Evolutionary conservation across 768 basidiomycete genomes (phyloP), one percentile per base, ranked within the genome.

Genomic region (Mycena maculata): DNA sequence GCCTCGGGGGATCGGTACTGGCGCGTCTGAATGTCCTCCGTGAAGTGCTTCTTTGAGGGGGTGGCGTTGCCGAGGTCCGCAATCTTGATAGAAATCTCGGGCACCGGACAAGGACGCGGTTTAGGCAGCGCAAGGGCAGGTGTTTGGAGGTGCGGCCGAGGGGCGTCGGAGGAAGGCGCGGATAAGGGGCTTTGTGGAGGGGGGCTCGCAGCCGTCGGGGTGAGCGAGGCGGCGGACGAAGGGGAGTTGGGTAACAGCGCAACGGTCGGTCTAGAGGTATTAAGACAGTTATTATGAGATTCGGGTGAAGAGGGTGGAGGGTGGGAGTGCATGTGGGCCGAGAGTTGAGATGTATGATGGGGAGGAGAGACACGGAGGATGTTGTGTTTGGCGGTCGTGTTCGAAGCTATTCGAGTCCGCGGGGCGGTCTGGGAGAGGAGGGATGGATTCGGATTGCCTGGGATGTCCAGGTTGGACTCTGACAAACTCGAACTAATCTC

Each of bases 1-100:
- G 94, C 95, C 78, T 98, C 95, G n/a, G 95, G 95, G 28, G 93
- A 88, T 67, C 95, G 91, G 77, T 98, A 98, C 76, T 97, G 95
- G 45, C 95, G 88, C n/a, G 95, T 98, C 80, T 97, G 96, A 70
- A 96, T 97, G 75, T 96, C 95, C 74, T 96, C 95, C 11, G 95
- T 97, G 76, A 88, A 98, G 76, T 97, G 95, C 73, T 90, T 89
- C 71, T 82, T 90, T n/a, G 93, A 90, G 18, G 94, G 95, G 38
- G 95, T 96, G 27, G 95, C 96, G 76, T 98, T 98, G 27, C 95
- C 95, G 47, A 98, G 82, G 81, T 98, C 95, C 31, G 95, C 95
- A 68, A 98, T 96, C 84, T 98, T 97, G 75, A 98, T 87, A 22
- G 87, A 90, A 71, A 98, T 89, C 3, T 87, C 86, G 20, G 83